Evolutionary conservation across 2,329 filamentous ascomycete species (phyloP), one percentile per base, ranked within the genome.

Genomic region (Stenocarpella maydis): DNA sequence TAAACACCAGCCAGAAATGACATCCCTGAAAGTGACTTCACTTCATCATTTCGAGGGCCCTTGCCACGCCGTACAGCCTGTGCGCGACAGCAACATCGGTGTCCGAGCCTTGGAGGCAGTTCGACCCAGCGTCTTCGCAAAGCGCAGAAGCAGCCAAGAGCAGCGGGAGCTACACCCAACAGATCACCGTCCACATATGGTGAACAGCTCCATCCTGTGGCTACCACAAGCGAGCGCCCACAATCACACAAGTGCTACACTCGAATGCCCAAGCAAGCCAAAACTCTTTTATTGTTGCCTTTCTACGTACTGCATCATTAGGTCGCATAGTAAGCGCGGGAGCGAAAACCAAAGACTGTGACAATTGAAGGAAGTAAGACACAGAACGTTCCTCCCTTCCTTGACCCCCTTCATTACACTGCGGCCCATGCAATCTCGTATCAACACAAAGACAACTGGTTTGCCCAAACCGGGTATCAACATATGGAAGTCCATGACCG

Each of bases 401-500:
- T 21, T 6, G 17, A n/a, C 28, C n/a, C 41, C 58, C n/a, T 17
- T 26, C 58, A 63, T 63, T 49, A 37, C 43, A 61, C 58, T 49
- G 28, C 4, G 34, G 41, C 41, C 19, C 55, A 17, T 9, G 28
- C 21, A 37, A 12, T 37, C 5, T 12, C 34, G 34, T 9, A 4
- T 28, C 28, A 24, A n/a, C 10, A 8, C 3, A 21, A 63, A 63
- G 49, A 45, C 50, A 41, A 58, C 69, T 70, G 49, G 47, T 50
- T 55, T 58, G 65, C 60, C 55, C 41, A 68, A 21, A 31, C 69
- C 60, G 58, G 69, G 65, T 70, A 70, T 70, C 69, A 70, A 54
- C 43, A 43, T 63, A 24, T 45, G 43, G 53, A 70, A 60, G 21
- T 34, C 41, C 24, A 39, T 39, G 58, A 58, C 41, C 49, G 41